Conservation (phyloP, 208 protist species). For the Herpetomonas samuelpessoai region DNA sequence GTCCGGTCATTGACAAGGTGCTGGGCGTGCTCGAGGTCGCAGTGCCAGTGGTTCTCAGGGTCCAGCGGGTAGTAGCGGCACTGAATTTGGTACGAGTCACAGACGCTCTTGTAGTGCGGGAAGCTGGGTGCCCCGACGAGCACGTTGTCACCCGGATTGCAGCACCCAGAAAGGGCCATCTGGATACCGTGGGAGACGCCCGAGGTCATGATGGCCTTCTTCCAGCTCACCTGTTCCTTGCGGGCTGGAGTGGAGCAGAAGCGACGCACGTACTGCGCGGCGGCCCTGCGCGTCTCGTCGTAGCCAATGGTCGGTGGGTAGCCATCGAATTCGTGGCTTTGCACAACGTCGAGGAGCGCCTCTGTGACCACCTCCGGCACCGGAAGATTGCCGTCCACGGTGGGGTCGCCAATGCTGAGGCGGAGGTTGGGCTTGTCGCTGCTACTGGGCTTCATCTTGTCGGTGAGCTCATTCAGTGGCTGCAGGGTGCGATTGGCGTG, state of each 20-base stretch:
- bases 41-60: conserved; percentile 85
- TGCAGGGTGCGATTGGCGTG: conserved; percentile 63
- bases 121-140: conserved; percentile 91
- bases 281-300: conserved; percentile 41
- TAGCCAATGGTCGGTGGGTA: conserved; percentile 65
- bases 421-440: conserved; percentile 35
- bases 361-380: conserved; percentile 40
- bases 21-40: conserved; percentile 76
- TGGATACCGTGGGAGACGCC: conserved; percentile 91
- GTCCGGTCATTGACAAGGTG: conserved; percentile 84
- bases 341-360: conserved; percentile 46
- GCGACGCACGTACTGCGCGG: conserved; percentile 44
- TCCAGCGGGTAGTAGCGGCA: conserved; percentile 77
- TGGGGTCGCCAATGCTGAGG: conserved; percentile 75
- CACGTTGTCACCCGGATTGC: conserved; percentile 87
- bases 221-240: conserved; percentile 27
- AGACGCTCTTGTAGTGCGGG: conserved; percentile 92
- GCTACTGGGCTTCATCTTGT: conserved; percentile 76
- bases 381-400: conserved; percentile 71
- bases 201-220: conserved; percentile 80
- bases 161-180: conserved; percentile 73
- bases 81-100: conserved; percentile 75
- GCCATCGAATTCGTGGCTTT: conserved; percentile 56
- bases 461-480: conserved; percentile 78
- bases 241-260: conserved; percentile 31